Percentiles rank a stretch among this genome's conserved stretches.
These are phyloP conservation scores for Lenwebbia sp. DNA, from an alignment of 345 rosid species.

Conservation along the genomic window DNA sequence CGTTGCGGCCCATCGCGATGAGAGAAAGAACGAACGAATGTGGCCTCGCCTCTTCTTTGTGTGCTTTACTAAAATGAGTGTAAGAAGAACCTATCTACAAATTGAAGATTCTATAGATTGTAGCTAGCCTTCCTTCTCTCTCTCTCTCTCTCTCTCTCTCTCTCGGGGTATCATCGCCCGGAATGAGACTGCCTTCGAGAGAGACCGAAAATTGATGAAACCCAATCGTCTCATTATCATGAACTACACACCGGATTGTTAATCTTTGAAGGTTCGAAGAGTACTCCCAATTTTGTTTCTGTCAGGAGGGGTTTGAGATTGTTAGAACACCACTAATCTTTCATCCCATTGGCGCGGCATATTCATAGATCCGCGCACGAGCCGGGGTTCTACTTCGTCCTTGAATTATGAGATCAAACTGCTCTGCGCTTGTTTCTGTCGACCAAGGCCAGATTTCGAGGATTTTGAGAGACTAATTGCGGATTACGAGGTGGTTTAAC, in stretches of 20 bases:
- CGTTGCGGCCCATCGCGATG: background rate
- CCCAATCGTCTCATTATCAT: background rate
- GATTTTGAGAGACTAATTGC: background rate
- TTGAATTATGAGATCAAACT: background rate
- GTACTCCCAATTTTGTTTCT: no score
- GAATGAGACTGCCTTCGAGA: background rate
- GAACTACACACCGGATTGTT: background rate
- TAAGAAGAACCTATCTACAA: background rate
- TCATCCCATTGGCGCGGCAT: background rate
- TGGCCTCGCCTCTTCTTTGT: background rate
- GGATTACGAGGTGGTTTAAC: background rate
- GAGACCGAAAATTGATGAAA: background rate
- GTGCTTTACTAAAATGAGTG: background rate
- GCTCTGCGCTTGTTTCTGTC: background rate
- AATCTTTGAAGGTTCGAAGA: no score
- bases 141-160: background rate
- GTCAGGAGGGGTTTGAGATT: background rate
- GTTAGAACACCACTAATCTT: background rate
- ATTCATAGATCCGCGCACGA: background rate
- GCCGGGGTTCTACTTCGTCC: background rate
- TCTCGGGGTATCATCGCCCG: background rate
- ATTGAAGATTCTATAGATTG: background rate
- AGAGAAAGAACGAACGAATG: background rate
- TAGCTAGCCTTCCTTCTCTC: background rate
- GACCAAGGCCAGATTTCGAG: background rate